Percentiles rank a stretch among this genome's conserved stretches.
Evolutionary conservation across 208 protist species (phyloP).

Genomic region (Trichomonas gallinae): DNA sequence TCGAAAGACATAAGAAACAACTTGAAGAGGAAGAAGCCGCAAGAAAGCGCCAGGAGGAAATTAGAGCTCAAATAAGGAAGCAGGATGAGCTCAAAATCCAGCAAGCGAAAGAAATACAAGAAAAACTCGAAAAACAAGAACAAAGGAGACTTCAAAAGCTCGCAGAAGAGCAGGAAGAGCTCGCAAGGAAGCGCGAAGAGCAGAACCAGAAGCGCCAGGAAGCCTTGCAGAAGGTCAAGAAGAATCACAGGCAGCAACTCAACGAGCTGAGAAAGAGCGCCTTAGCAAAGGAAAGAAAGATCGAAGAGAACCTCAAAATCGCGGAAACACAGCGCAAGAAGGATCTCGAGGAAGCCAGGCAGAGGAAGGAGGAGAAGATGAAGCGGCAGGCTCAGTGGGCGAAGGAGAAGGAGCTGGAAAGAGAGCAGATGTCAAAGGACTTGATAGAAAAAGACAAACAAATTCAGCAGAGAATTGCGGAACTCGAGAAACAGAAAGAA

Average conservation of each 20-base stretch:
- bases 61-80: background rate
- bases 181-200: background rate
- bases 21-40: background rate
- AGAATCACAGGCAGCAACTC: background rate
- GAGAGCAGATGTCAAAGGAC: background rate
- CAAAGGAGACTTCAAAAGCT: background rate
- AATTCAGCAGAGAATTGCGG: background rate
- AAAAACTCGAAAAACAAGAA: background rate
- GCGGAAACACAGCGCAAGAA: background rate
- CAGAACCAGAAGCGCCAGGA: background rate
- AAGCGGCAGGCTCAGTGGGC: background rate
- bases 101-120: background rate
- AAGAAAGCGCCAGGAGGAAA: background rate
- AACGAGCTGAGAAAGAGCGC: background rate
- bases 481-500: background rate
- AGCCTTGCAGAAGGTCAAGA: background rate
- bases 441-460: background rate
- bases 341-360: background rate
- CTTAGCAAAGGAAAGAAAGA: background rate
- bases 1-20: background rate
- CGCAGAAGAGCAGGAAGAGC: background rate
- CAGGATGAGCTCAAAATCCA: background rate
- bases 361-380: background rate
- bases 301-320: background rate
- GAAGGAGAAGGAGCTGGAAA: background rate